A percentile compares a stretch with the other conserved stretches of the same genome.
Conservation (phyloP, 2,329 filamentous ascomycete genomes). For the Exserohilum turcica region DNA sequence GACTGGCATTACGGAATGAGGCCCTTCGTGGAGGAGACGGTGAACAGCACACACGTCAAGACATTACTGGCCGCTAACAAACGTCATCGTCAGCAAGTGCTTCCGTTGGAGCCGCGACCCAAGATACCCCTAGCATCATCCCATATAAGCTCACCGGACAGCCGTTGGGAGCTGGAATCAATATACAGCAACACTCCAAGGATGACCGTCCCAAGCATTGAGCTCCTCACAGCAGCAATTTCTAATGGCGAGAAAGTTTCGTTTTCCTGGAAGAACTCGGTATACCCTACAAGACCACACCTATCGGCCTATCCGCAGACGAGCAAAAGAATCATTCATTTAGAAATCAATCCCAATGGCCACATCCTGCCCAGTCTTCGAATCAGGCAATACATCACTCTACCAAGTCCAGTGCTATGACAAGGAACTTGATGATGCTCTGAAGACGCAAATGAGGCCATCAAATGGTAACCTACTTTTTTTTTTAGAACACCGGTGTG, state of each 20-base stretch:
- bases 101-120: no score
- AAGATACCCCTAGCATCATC: neutral
- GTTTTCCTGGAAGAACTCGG: slow-evolving; percentile 82
- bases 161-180: neutral
- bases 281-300: slow-evolving; percentile 27
- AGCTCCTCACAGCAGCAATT: slow-evolving; percentile 79
- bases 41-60: no score
- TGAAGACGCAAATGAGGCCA: slow-evolving; percentile 73
- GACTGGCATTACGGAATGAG: neutral
- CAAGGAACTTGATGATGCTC: slow-evolving; percentile 76
- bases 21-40: neutral
- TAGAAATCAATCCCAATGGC: slow-evolving; percentile 87
- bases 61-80: neutral
- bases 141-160: neutral
- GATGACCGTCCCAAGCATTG: slow-evolving; percentile 55
- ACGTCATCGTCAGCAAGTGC: neutral
- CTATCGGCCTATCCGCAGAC: slow-evolving; percentile 69
- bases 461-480: slow-evolving; percentile 75
- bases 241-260: slow-evolving; percentile 86
- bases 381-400: slow-evolving; percentile 78
- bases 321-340: slow-evolving; percentile 80
- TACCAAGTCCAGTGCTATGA: slow-evolving; percentile 83
- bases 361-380: slow-evolving; percentile 83
- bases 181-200: neutral
- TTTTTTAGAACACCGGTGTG: slow-evolving; percentile 73